Conservation (phyloP, 2,329 filamentous ascomycete genomes). For the Fusarium decemcellulare region DNA sequence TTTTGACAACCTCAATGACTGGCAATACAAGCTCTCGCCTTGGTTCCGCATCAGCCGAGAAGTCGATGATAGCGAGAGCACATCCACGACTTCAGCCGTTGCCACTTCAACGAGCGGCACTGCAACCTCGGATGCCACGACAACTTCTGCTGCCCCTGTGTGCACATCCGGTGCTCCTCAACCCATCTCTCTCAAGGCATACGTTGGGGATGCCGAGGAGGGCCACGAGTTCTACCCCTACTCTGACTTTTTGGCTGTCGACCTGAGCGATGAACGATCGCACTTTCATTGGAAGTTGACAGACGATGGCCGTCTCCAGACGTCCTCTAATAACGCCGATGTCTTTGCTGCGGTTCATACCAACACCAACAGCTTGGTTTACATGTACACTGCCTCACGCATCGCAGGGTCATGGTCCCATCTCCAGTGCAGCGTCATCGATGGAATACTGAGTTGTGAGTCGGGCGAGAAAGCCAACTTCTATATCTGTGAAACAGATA, state of each 20-base stretch:
- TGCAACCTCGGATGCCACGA: not conserved
- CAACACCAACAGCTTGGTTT: conserved; percentile 15
- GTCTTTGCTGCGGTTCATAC: conserved; percentile 6
- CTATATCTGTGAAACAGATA: not conserved
- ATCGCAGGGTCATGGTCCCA: conserved; percentile 8
- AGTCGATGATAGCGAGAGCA: not conserved
- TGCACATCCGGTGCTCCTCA: not conserved
- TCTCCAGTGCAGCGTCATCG: not conserved
- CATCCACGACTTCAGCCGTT: not conserved
- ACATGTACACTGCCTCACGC: conserved; percentile 2
- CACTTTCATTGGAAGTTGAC: not conserved
- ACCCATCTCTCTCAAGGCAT: not conserved
- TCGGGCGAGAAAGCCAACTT: conserved; percentile 2
- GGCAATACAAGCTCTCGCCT: conserved; percentile 9
- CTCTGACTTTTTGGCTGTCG: not conserved
- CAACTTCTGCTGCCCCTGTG: not conserved
- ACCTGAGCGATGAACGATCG: not conserved
- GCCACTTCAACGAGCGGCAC: not conserved
- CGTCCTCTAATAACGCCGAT: not conserved
- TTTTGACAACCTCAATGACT: conserved; percentile 10
- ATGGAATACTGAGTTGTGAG: not conserved
- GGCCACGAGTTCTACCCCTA: not conserved
- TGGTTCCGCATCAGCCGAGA: conserved; percentile 9
- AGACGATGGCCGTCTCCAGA: not conserved
- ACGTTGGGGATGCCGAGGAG: not conserved